phyloP scores from a whole-genome alignment of 768 basidiomycete species.

The Russula virescens region DNA sequence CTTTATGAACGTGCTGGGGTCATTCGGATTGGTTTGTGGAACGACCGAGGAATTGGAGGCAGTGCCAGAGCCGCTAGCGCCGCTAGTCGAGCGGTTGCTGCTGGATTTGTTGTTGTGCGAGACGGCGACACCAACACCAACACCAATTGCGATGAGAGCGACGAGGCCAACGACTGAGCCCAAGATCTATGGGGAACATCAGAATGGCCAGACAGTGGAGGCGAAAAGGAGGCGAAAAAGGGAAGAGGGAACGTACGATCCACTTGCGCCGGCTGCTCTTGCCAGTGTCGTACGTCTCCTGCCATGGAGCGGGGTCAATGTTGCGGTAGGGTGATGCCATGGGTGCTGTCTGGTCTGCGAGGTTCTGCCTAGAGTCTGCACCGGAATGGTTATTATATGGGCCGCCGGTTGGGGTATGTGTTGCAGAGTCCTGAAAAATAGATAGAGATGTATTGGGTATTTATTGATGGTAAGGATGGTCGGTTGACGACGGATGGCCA shows the following conservation, averaged over 20 bases:
- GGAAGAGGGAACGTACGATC: conserved; percentile 15
- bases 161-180: conserved; percentile 43
- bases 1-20: conserved; percentile 75
- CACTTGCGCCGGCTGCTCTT: conserved; percentile 9
- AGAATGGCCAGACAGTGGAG: background rate
- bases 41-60: conserved; percentile 26
- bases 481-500: conserved; percentile 1
- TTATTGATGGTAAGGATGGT: background rate
- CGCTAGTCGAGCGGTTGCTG: conserved; percentile 14
- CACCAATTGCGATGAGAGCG: conserved; percentile 50
- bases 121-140: conserved; percentile 61
- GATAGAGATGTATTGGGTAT: background rate
- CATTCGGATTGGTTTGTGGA: conserved; percentile 45
- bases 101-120: conserved; percentile 31
- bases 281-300: conserved; percentile 11
- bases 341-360: background rate
- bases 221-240: too few relatives aligned
- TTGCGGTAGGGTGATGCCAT: conserved; percentile 4
- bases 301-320: conserved; percentile 2
- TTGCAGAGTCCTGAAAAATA: background rate
- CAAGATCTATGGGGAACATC: conserved; percentile 40
- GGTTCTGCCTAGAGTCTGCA: background rate
- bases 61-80: conserved; percentile 20
- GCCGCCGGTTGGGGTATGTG: too few relatives aligned
- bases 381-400: background rate